Evolutionary conservation across 352 stramenopile species (phyloP), one percentile per base, ranked within the genome.

Genomic region (Phytophthora cajani): DNA sequence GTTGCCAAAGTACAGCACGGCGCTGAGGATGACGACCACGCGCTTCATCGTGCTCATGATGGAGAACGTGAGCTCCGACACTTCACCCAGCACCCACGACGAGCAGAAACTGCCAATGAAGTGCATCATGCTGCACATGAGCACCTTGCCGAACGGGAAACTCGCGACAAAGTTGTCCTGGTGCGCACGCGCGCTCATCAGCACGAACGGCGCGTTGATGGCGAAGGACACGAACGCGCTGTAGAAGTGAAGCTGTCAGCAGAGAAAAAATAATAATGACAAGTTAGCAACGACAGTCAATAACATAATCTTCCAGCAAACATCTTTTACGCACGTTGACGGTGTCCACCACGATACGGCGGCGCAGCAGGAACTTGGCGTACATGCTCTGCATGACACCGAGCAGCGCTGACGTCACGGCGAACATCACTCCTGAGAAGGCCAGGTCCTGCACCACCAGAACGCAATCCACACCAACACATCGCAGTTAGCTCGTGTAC

Each of bases 31-130:
- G 66, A 96, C 89, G 61, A 96, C 89, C 57, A 95, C 85, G 12
- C 89, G 89, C 79, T 95, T 94, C 87, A 96, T 94, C 23, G 89
- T 96, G 67, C 85, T 89, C 89, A 96, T 96, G 76, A 96, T 96
- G 56, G 89, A 96, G 76, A 93, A 96, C 51, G 89, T 94, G 40
- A 96, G 85, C 72, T 96, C 89, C 17, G 89, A 91, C 44, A 96
- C 89, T 64, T 96, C 87, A 57, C 89, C 89, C 27, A 96, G 79
- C 58, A 96, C 85, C 70, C 90, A 87, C 27, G 84, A 92, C 47
- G 87, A 87, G 67, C 87, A 89, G 64, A 93, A 92, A 73, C 84
- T 93, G 47, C 85, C 86, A 4, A 91, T 72, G 64, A 94, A 94
- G 65, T 93, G 82, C 87, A 94, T 93, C 60, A 94, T 75, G 74